These are phyloP conservation scores for Camellia japonica DNA, from an alignment of 148 eudicot species.

Conservation along the genomic window DNA sequence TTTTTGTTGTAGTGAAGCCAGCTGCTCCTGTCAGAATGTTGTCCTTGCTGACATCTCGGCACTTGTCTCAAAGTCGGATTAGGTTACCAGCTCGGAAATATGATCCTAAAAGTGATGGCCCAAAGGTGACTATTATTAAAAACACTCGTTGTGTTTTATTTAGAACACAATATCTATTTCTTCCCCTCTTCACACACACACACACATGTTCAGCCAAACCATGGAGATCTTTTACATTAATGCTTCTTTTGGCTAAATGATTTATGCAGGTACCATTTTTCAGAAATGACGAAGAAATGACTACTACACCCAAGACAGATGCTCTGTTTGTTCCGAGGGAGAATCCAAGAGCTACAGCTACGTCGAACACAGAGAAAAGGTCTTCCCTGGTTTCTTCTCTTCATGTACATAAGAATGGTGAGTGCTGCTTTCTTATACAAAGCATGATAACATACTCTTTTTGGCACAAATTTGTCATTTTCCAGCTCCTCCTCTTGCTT, in stretches of 20 bases:
- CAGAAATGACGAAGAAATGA: slow-evolving; percentile 27
- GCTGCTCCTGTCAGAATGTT: slow-evolving; percentile 35
- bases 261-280: slow-evolving; percentile 53
- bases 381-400: slow-evolving; percentile 17
- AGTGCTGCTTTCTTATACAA: background rate
- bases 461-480: background rate
- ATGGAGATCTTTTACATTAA: background rate
- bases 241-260: background rate
- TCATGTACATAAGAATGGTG: slow-evolving; percentile 18
- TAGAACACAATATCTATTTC: background rate
- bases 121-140: slow-evolving; percentile 45
- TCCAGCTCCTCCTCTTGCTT: background rate
- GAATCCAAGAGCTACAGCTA: slow-evolving; percentile 47
- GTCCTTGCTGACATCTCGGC: slow-evolving; percentile 38
- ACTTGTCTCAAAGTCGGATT: slow-evolving; percentile 32
- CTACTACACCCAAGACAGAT: slow-evolving; percentile 16
- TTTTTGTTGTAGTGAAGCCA: too few species aligned
- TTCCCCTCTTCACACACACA: background rate
- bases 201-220: background rate
- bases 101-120: slow-evolving; percentile 39
- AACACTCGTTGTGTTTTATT: background rate
- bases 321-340: slow-evolving; percentile 40
- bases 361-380: slow-evolving; percentile 17
- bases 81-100: slow-evolving; percentile 40
- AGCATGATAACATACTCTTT: background rate